Base-by-base conservation (phyloP, 2,329 filamentous ascomycete species). In the Diplodia scrobiculata region DNA sequence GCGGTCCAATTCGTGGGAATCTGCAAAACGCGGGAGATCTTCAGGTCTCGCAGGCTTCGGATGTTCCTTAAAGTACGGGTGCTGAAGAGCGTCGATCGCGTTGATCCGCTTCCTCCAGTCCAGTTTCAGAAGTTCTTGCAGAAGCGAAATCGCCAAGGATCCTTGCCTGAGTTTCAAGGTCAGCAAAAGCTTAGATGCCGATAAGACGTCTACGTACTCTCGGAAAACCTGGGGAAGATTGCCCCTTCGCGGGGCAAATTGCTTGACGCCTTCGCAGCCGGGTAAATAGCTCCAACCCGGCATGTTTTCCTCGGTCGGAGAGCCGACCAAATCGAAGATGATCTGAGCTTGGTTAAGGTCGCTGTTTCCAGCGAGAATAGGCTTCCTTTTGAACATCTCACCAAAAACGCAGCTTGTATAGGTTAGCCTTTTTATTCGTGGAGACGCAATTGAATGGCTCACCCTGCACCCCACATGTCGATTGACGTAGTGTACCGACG, bases 391-490 rank as follows among this genome's bases (percentile, higher is more conserved):
- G 70, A 97, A 89, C 94, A 99, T 99, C 76, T 99, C 95, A 62
- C 92, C 95, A 79, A 99, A 97, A 2, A 99, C 92, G 75, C 95
- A 99, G n/a, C 90, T 92, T 38, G 36, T 66, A 77, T 67, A 73
- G 71, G 72, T 63, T 75, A 69, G 65, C 54, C 32, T 13, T 17
- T 47, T 50, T 17, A 47, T 50, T 63, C 41, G n/a, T 68, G 7
- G 6, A 55, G 52, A 5, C 10, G 14, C 59, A 10, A 34, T 17
- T 17, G 29, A 14, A 6, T 62, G 76, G 25, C 87, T 81, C 83
- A 93, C 90, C 94, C 95, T 71, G 97, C 94, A 72, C 95, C 95
- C 95, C 95, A 99, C 80, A 99, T 87, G 78, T 99, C 95, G 73
- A 99, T 97, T 10, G 95, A 93, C 14, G 93, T 92, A n/a, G 95